phyloP scores from a whole-genome alignment of 805 yeast species.

The Candida rishiriensis region DNA sequence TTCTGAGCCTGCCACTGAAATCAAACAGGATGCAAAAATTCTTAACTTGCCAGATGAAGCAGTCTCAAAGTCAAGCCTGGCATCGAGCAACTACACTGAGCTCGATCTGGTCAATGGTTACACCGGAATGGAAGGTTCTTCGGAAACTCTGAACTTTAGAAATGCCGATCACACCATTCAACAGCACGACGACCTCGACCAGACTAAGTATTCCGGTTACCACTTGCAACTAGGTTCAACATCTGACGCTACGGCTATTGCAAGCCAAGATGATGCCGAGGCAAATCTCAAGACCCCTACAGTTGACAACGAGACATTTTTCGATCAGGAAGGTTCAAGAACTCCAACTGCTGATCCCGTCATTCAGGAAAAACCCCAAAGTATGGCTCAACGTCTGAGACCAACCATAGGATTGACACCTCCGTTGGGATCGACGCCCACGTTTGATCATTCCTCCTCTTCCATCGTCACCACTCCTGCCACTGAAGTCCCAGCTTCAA shows the following conservation, averaged over 20 bases:
- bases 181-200: no score
- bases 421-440: conserved; percentile 5
- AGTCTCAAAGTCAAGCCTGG: conserved; percentile 6
- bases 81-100: conserved; percentile 13
- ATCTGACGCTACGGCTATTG: conserved; percentile 3
- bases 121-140: not conserved
- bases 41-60: not conserved
- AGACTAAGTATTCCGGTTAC: not conserved
- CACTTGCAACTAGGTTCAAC: not conserved
- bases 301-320: no score
- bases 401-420: conserved; percentile 32
- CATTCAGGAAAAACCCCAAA: conserved; percentile 10
- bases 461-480: conserved; percentile 12
- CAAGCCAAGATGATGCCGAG: conserved; percentile 5
- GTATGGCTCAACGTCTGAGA: conserved; percentile 47
- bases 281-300: no score
- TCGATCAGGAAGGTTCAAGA: no score
- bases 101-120: conserved; percentile 9
- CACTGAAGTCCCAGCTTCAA: not conserved
- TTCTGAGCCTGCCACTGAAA: no score
- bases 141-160: not conserved
- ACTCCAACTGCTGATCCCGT: not conserved
- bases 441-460: conserved; percentile 3
- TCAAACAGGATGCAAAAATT: no score
- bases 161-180: not conserved